Base-by-base conservation (phyloP, 768 basidiomycete species). In the Phallus indusiatus region DNA sequence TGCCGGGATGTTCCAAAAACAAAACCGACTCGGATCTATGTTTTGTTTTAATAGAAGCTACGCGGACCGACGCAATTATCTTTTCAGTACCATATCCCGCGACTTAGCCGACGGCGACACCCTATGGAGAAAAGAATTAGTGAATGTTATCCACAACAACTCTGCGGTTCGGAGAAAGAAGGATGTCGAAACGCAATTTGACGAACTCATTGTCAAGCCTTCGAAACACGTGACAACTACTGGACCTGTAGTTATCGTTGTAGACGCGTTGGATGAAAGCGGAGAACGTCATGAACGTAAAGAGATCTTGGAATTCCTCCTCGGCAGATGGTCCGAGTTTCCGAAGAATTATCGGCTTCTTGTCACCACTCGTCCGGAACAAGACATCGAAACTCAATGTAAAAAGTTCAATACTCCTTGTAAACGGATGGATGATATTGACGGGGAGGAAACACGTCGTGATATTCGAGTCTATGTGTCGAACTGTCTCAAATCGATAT, bases 341-440 rank as follows among this genome's bases (percentile, higher is more conserved):
- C 69, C 71, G 5, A 16, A 35, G 1, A 65, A 65, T 54, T 63
- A 70, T 54, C 63, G 65, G 17, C 60, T 70, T 33, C 37, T 70
- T 2, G 49, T 70, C 36, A 71, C 71, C 3, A 46, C 63, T 37
- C 71, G 68, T 9, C 66, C 67, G 1, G 68, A 72, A 24, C 61
- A 54, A 6, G 68, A 70, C n/a, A 37, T 59, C 16, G 12, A 14
- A 22, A 4, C 4, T 11, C n/a, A n/a, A n/a, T 42, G 42, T 42
- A 1, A 51, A 14, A 4, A 22, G 3, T 18, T 9, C 12, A 51
- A 14, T 51, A 14, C 10, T 51, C 14, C 10, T 4, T 34, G 28
- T 18, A 51, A 22, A 16, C 20, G 20, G 12, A 51, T 51, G 50
- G 12, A 14, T 1, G 20, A 20, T 34, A 51, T 51, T 20, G 12